Conservation (phyloP, 306 rosid genomes). For the Quercus agrifolia region DNA sequence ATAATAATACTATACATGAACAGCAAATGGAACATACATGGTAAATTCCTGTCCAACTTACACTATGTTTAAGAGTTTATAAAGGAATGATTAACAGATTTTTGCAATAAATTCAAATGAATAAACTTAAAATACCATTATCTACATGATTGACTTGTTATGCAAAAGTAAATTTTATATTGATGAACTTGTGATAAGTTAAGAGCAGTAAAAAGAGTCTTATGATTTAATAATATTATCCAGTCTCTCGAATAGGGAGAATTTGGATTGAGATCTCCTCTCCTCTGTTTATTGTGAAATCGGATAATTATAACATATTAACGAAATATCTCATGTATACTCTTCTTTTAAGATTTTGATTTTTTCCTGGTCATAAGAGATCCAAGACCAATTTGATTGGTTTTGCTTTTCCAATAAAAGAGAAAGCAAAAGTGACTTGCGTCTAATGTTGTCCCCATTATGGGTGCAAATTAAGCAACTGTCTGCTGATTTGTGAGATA, state of each 20-base stretch:
- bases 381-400: neutral
- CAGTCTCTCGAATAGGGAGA: too few relatives aligned
- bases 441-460: neutral
- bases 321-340: too few relatives aligned
- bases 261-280: too few relatives aligned
- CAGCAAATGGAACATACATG: too few relatives aligned
- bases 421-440: neutral
- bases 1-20: neutral
- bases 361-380: neutral
- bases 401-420: constrained; percentile 10
- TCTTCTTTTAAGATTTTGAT: neutral
- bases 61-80: too few relatives aligned
- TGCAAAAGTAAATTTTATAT: neutral
- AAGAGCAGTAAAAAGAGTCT: neutral
- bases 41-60: too few relatives aligned
- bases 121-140: too few relatives aligned
- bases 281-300: too few relatives aligned
- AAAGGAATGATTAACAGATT: too few relatives aligned
- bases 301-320: too few relatives aligned
- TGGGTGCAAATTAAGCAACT: constrained; percentile 20
- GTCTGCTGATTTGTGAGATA: neutral
- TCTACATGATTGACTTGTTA: neutral
- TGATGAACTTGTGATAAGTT: neutral
- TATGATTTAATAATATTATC: too few relatives aligned
- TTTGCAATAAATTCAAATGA: too few relatives aligned